A percentile compares a stretch with the other conserved stretches of the same genome.
Conservation (phyloP, 2,329 filamentous ascomycete genomes). For the Madurella mycetomatis region DNA sequence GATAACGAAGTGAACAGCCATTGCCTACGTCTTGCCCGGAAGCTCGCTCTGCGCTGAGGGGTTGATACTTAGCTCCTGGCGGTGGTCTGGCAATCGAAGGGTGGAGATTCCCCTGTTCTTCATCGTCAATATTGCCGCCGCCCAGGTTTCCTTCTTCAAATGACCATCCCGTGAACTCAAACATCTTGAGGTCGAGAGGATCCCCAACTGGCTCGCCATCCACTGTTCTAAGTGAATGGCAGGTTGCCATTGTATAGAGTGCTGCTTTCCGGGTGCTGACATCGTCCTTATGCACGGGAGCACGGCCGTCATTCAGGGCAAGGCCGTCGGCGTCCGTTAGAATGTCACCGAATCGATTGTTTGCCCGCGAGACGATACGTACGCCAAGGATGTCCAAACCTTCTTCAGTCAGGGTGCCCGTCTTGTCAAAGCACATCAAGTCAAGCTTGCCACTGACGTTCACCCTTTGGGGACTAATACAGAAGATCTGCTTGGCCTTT, state of each 20-base stretch:
- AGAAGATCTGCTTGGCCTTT: slow-evolving; percentile 89
- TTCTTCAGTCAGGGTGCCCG: slow-evolving; percentile 95
- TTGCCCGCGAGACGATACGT: slow-evolving; percentile 64
- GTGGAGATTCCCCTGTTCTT: slow-evolving; percentile 69
- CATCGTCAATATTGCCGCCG: slow-evolving; percentile 60
- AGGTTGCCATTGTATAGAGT: slow-evolving; percentile 94
- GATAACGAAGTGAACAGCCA: neutral
- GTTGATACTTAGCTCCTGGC: slow-evolving; percentile 44
- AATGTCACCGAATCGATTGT: slow-evolving; percentile 67
- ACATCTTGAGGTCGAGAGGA: slow-evolving; percentile 96
- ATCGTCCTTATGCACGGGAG: slow-evolving; percentile 27
- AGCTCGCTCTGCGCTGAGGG: slow-evolving; percentile 42
- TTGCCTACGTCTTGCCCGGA: slow-evolving; percentile 35
- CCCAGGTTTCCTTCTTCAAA: slow-evolving; percentile 83
- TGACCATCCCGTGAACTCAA: slow-evolving; percentile 89
- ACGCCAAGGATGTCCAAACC: slow-evolving; percentile 90
- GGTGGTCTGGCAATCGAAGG: slow-evolving; percentile 89
- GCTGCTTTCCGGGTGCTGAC: slow-evolving; percentile 51
- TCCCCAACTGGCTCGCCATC: slow-evolving; percentile 89
- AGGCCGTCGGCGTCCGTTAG: slow-evolving; percentile 60
- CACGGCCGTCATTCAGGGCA: slow-evolving; percentile 39
- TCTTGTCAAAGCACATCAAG: slow-evolving; percentile 97
- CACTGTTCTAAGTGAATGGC: slow-evolving; percentile 82
- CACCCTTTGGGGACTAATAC: slow-evolving; percentile 93
- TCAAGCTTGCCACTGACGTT: slow-evolving; percentile 96